A percentile compares a stretch with the other conserved stretches of the same genome.
Evolutionary conservation across 371 early-diverging fungal genomes (phyloP).

Genomic region (Mortierella sp.): DNA sequence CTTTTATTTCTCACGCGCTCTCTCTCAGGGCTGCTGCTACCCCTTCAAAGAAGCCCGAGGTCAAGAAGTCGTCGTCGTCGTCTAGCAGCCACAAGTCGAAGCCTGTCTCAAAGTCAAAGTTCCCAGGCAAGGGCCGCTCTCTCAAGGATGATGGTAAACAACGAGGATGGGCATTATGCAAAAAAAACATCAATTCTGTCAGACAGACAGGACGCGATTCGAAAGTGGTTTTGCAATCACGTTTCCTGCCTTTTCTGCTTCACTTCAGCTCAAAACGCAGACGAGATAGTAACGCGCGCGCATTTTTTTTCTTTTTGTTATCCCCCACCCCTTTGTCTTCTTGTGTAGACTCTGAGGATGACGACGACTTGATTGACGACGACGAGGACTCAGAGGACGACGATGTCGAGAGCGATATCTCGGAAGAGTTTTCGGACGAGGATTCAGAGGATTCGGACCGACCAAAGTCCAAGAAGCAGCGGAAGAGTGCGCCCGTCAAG

Average conservation of each 20-base stretch:
- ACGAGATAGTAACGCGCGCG: background rate
- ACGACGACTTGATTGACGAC: slow-evolving; percentile 36
- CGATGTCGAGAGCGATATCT: slow-evolving; percentile 28
- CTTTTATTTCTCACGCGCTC: background rate
- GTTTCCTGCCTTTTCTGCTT: background rate
- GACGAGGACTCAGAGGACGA: slow-evolving; percentile 53
- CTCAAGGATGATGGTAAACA: slow-evolving; percentile 21
- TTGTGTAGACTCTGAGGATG: slow-evolving; percentile 28
- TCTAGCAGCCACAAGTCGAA: slow-evolving; percentile 19
- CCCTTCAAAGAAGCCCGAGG: slow-evolving; percentile 34
- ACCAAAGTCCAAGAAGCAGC: slow-evolving; percentile 33
- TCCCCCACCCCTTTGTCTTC: background rate
- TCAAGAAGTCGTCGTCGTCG: slow-evolving; percentile 31
- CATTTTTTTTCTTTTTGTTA: background rate
- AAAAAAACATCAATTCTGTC: background rate
- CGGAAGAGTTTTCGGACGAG: slow-evolving; percentile 53
- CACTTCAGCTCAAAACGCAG: background rate
- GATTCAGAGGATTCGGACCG: slow-evolving; percentile 54
- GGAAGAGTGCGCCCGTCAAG: slow-evolving; percentile 25
- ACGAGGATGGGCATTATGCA: background rate
- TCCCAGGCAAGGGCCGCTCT: slow-evolving; percentile 53
- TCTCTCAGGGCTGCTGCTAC: slow-evolving; percentile 13
- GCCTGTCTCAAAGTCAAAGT: slow-evolving; percentile 36
- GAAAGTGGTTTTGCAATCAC: background rate
- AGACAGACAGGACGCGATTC: slow-evolving; percentile 6